Conservation (phyloP, 2,329 filamentous ascomycete genomes). For the Madurella fahalii region DNA sequence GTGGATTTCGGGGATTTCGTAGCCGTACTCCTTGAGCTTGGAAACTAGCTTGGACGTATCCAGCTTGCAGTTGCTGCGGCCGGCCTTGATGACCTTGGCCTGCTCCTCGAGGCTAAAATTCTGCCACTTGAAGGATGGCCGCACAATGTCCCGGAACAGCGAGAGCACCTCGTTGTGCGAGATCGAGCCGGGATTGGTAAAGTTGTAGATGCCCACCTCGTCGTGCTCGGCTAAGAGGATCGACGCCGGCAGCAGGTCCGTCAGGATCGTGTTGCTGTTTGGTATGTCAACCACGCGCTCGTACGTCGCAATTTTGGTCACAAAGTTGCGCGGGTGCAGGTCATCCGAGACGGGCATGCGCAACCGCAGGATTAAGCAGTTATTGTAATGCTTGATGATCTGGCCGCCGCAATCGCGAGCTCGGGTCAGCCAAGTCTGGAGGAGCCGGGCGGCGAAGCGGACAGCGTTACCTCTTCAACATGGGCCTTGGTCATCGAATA, state of each 20-base stretch:
- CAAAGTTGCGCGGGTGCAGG: slow-evolving; percentile 62
- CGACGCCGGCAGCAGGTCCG: slow-evolving; percentile 59
- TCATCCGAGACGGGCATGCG: slow-evolving; percentile 68
- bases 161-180: slow-evolving; percentile 65
- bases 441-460: slow-evolving; percentile 16
- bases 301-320: slow-evolving; percentile 65
- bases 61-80: slow-evolving; percentile 61
- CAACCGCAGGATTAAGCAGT: slow-evolving; percentile 60
- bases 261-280: slow-evolving; percentile 64
- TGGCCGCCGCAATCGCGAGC: slow-evolving; percentile 26
- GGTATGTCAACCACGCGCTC: slow-evolving; percentile 62
- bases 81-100: slow-evolving; percentile 63
- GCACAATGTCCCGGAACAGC: slow-evolving; percentile 60
- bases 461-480: slow-evolving; percentile 52
- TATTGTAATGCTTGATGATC: slow-evolving; percentile 59
- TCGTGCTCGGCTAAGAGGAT: slow-evolving; percentile 57
- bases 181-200: slow-evolving; percentile 66
- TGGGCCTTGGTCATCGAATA: slow-evolving; percentile 65
- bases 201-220: slow-evolving; percentile 64
- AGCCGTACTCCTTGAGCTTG: slow-evolving; percentile 57
- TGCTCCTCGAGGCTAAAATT: slow-evolving; percentile 66
- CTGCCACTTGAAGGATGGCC: slow-evolving; percentile 57
- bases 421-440: not conserved
- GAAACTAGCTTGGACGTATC: slow-evolving; percentile 58
- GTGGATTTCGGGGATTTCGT: slow-evolving; percentile 57